A percentile compares a stretch with the other conserved stretches of the same genome.
These are phyloP conservation scores for Grosmannia clavigera DNA, from an alignment of 2,329 filamentous ascomycete species.

Conservation along the genomic window DNA sequence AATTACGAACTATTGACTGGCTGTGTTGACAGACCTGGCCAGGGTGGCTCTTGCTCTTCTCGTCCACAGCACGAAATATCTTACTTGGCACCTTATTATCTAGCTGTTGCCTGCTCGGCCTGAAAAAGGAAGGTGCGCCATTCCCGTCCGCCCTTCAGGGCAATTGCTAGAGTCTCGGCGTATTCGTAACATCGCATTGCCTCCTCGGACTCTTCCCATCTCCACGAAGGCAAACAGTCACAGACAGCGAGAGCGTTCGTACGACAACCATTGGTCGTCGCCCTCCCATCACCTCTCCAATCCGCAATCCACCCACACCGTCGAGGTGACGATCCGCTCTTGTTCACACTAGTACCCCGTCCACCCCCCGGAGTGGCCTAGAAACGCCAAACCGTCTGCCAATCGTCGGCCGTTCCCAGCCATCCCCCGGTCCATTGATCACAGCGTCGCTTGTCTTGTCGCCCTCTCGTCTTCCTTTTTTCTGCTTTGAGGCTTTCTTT, in stretches of 20 bases:
- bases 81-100: too few species aligned
- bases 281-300: not conserved
- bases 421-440: not conserved
- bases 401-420: conserved; percentile 1
- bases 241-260: not conserved
- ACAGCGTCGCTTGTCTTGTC: not conserved
- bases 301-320: not conserved
- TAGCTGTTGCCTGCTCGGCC: not conserved
- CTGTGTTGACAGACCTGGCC: too few species aligned
- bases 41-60: not conserved
- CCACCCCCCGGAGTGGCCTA: not conserved
- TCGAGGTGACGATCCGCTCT: not conserved
- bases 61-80: not conserved
- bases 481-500: not conserved
- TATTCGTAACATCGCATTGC: too few species aligned
- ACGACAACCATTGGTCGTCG: not conserved
- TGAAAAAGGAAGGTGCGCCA: not conserved
- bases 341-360: not conserved
- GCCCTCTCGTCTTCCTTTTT: not conserved
- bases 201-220: too few species aligned
- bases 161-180: too few species aligned
- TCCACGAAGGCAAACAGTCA: too few species aligned
- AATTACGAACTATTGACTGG: not conserved
- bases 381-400: not conserved
- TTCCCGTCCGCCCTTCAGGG: not conserved